Evolutionary conservation across 2,329 filamentous ascomycete species (phyloP).

Genomic region (Pseudopyrenochaeta lycopersici): DNA sequence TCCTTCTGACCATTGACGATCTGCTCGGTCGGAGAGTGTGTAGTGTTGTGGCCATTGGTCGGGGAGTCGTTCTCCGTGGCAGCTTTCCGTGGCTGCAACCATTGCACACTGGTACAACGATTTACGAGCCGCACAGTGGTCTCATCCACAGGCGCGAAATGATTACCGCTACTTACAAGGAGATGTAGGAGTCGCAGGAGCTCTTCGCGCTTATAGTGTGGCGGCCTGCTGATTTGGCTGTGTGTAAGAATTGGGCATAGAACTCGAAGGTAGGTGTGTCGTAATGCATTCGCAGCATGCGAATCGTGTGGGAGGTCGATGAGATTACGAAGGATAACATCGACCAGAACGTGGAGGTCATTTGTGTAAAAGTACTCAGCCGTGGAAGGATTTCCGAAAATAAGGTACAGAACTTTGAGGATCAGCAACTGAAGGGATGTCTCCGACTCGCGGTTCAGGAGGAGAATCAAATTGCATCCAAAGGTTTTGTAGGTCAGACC

Average conservation of each 20-base stretch:
- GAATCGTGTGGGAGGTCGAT: conserved; percentile 90
- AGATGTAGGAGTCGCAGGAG: conserved; percentile 78
- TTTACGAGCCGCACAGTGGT: conserved; percentile 81
- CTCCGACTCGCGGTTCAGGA: conserved; percentile 92
- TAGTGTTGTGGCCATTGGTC: conserved; percentile 25
- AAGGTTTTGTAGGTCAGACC: conserved; percentile 90
- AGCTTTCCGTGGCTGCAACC: conserved; percentile 59
- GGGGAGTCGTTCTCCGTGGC: conserved; percentile 30
- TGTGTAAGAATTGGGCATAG: conserved; percentile 89
- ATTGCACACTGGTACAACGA: conserved; percentile 76
- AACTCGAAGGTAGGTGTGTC: conserved; percentile 94
- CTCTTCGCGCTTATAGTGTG: conserved; percentile 91
- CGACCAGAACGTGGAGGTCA: conserved; percentile 89
- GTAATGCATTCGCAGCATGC: conserved; percentile 61
- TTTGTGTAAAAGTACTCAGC: conserved; percentile 99
- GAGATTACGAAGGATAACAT: conserved; percentile 96
- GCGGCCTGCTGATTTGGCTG: conserved; percentile 85
- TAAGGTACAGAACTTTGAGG: conserved; percentile 90
- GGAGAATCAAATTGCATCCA: conserved; percentile 94
- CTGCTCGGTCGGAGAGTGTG: conserved; percentile 35
- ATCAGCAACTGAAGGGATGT: conserved; percentile 96
- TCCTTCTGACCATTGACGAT: conserved; percentile 45
- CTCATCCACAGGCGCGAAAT: conserved; percentile 83
- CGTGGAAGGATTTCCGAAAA: conserved; percentile 91
- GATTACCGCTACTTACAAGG: conserved; percentile 69